Conservation (phyloP, 495 filamentous ascomycete species). For the Hyaloscypha hepaticicola region DNA sequence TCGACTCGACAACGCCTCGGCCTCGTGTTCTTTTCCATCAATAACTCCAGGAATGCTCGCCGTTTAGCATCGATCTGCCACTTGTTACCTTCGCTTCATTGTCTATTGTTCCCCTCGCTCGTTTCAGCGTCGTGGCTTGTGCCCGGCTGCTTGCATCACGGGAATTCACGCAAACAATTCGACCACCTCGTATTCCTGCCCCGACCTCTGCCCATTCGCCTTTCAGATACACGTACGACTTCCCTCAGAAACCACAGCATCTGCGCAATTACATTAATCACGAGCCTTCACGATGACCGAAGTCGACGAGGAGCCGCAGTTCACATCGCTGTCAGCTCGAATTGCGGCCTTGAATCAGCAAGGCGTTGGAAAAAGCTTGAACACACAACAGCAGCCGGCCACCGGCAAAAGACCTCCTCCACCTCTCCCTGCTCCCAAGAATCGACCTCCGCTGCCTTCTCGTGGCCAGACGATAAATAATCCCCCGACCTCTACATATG, state of each 20-base stretch:
- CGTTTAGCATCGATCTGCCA: neutral
- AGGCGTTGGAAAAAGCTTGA: slow-evolving; percentile 39
- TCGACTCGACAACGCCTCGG: neutral
- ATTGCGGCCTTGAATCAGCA: slow-evolving; percentile 53
- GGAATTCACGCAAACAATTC: neutral
- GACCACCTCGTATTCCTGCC: neutral
- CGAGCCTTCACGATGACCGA: slow-evolving; percentile 45
- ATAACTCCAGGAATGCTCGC: neutral
- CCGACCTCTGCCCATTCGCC: neutral
- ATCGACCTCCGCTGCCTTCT: slow-evolving; percentile 28
- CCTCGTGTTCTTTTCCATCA: neutral
- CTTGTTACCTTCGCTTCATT: neutral
- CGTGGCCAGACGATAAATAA: slow-evolving; percentile 30
- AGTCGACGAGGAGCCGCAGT: slow-evolving; percentile 53
- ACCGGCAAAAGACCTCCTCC: slow-evolving; percentile 46
- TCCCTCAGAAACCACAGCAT: neutral
- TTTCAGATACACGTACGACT: neutral
- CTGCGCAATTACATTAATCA: neutral
- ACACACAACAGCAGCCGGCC: slow-evolving; percentile 38
- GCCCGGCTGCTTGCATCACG: neutral
- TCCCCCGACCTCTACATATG: slow-evolving; percentile 27
- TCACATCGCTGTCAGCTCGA: slow-evolving; percentile 51
- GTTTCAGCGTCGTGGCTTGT: neutral
- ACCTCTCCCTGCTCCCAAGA: slow-evolving; percentile 43
- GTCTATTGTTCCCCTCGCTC: neutral